A percentile compares a stretch with the other conserved stretches of the same genome.
Evolutionary conservation across 768 basidiomycete species (phyloP).

Genomic region (Trametes cinnabarina): DNA sequence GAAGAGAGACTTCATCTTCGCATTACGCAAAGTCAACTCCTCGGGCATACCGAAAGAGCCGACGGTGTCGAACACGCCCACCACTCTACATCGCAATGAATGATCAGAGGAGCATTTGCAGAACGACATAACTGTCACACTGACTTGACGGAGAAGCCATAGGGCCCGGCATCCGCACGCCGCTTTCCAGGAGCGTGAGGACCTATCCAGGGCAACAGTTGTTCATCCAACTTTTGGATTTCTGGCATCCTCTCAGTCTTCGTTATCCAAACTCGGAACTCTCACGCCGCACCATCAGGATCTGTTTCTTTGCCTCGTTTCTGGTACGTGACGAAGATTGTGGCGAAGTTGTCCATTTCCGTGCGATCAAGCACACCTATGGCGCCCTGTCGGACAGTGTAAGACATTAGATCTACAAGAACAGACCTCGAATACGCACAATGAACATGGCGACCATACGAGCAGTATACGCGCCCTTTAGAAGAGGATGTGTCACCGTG

Average conservation of each 20-base stretch:
- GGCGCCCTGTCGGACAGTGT: conserved; percentile 46
- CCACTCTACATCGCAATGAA: conserved; percentile 42
- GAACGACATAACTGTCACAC: background rate
- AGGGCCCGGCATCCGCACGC: conserved; percentile 46
- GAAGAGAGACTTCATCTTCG: conserved; percentile 50
- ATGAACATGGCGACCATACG: conserved; percentile 73
- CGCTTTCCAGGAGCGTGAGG: conserved; percentile 49
- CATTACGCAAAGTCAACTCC: conserved; percentile 49
- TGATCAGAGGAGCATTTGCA: background rate
- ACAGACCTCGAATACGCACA: conserved; percentile 35
- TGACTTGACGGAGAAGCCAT: conserved; percentile 63
- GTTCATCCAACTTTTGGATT: conserved; percentile 36
- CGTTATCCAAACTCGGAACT: background rate
- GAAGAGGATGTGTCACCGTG: too few species aligned
- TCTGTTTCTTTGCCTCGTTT: conserved; percentile 56
- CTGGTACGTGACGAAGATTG: conserved; percentile 61
- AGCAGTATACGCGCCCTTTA: conserved; percentile 72
- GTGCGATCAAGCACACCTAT: conserved; percentile 69
- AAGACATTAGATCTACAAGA: background rate
- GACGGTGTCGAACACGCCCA: conserved; percentile 81
- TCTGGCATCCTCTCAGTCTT: conserved; percentile 27
- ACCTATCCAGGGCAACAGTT: conserved; percentile 56
- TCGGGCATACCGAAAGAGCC: conserved; percentile 69
- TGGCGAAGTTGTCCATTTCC: conserved; percentile 71
- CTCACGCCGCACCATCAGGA: conserved; percentile 38